Evolutionary conservation across 805 yeast species (phyloP), one percentile per base, ranked within the genome.

Genomic region (Candida sphagnicola): DNA sequence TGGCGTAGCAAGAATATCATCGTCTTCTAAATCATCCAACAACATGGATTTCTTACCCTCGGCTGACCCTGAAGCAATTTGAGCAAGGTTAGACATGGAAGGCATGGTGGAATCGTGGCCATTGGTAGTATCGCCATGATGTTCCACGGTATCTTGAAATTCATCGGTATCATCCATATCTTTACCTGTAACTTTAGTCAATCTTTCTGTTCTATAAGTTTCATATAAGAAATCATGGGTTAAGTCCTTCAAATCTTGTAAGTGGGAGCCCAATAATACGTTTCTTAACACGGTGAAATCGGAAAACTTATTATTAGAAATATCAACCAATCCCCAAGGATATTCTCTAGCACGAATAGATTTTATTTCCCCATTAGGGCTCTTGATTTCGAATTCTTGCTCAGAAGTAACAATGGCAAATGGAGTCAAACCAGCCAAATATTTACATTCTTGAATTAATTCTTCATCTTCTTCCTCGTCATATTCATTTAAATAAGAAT

Each of bases 401-500:
- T 82, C 90, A 0, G 88, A 77, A 4, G 82, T 65, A 41, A 85
- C 70, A 8, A 85, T 67, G 1, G 95, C 82, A 65, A 85, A 85
- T 2, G 95, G 95, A 59, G 84, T 91, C 46, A 84, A 57, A 28
- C 66, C 64, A 12, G 84, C 70, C 46, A 85, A 62, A 42, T 61
- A 74, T 54, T 73, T 75, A 50, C 80, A 80, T 58, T 85, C 93
- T 55, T 81, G 81, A 39, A 82, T 75, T 35, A 80, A 72, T 38
- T 85, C 91, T 53, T 80, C 85, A 54, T 82, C 90, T 46, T 82
- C 89, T 14, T 80, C 83, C 39, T 80, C 82, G 50, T 83, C 90
- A 47, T 71, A 75, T 31, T 67, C 74, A 45, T 59, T 54, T 44
- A 66, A 48, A 44, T 55, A 61, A 47, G 49, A 61, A 47, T 78